Conservation (phyloP, 768 basidiomycete genomes). For the Thelephora aurantiotincta region DNA sequence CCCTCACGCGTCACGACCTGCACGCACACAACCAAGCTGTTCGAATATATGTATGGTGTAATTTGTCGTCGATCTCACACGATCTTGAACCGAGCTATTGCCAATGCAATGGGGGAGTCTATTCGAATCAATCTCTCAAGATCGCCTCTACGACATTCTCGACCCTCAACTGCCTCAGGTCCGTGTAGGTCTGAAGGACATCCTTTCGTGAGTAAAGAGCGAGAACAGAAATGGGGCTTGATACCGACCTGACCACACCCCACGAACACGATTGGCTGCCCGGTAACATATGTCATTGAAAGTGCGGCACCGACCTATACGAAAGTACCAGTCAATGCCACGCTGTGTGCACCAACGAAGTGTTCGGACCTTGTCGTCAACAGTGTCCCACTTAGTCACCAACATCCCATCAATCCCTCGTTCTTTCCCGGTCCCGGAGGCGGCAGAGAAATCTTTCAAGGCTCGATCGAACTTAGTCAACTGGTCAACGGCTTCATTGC, state of each 20-base stretch:
- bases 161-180: conserved; percentile 81
- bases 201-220: neutral
- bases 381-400: conserved; percentile 98
- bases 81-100: too few relatives aligned
- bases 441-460: conserved; percentile 80
- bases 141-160: conserved; percentile 90
- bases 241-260: conserved; percentile 84
- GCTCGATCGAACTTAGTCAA: conserved; percentile 93
- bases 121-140: conserved; percentile 42
- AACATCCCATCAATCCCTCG: conserved; percentile 98
- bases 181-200: conserved; percentile 75
- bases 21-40: too few relatives aligned
- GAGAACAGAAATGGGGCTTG: conserved; percentile 2
- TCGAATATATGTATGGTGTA: too few relatives aligned
- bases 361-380: conserved; percentile 76
- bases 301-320: conserved; percentile 92
- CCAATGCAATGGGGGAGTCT: neutral
- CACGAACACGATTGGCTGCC: conserved; percentile 96
- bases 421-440: conserved; percentile 49
- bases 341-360: neutral
- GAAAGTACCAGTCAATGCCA: neutral
- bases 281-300: conserved; percentile 98
- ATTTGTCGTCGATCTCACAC: too few relatives aligned
- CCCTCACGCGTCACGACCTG: too few relatives aligned
- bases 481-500: conserved; percentile 98